phyloP scores from a whole-genome alignment of 192 early-diverging fungal species.

The Coemansia sp. region DNA sequence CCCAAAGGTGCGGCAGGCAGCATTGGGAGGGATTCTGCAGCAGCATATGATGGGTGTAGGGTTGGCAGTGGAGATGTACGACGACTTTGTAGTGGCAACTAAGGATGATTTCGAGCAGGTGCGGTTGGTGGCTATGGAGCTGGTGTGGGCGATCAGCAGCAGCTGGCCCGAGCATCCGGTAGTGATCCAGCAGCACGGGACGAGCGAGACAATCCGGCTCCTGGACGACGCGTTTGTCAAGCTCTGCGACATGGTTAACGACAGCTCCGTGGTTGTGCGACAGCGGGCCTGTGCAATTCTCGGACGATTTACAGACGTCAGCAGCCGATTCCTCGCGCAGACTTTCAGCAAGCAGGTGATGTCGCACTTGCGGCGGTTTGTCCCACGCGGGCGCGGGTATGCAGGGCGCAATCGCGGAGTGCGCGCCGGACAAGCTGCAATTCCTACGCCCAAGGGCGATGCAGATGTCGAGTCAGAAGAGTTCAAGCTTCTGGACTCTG shows the following conservation, averaged over 20 bases:
- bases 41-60: conserved; percentile 27
- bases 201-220: conserved; percentile 39
- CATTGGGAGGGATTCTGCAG: conserved; percentile 24
- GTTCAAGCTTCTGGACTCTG: conserved; percentile 70
- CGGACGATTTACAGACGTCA: conserved; percentile 65
- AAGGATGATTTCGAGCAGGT: conserved; percentile 74
- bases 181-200: conserved; percentile 30
- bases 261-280: conserved; percentile 65
- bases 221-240: conserved; percentile 77
- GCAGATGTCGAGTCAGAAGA: conserved; percentile 56
- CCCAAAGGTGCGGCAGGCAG: conserved; percentile 42
- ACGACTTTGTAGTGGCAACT: conserved; percentile 61
- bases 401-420: conserved; percentile 20
- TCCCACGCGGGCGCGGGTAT: conserved; percentile 29
- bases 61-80: conserved; percentile 57
- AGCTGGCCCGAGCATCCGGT: conserved; percentile 52
- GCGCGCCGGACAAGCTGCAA: conserved; percentile 23
- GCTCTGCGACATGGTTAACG: conserved; percentile 82
- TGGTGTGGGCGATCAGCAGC: conserved; percentile 64
- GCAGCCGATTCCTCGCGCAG: conserved; percentile 59
- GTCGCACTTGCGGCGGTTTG: conserved; percentile 57
- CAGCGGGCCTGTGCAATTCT: conserved; percentile 72
- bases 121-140: conserved; percentile 63
- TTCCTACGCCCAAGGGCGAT: conserved; percentile 68
- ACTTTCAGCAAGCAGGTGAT: conserved; percentile 81